These are phyloP conservation scores for Cercospora sesami DNA, from an alignment of 2,329 filamentous ascomycete species.

Conservation along the genomic window DNA sequence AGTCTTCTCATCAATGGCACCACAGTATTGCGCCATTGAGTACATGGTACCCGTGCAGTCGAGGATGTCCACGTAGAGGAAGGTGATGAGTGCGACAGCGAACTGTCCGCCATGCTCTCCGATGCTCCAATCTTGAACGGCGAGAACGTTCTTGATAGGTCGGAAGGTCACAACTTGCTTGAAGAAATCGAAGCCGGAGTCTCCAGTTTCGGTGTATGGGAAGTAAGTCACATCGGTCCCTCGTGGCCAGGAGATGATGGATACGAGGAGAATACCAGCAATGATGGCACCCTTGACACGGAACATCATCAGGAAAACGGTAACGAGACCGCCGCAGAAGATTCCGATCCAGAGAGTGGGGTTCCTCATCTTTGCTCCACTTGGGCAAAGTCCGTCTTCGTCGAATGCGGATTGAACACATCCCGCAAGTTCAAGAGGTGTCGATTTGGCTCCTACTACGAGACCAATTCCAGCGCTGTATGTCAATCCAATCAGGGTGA, in stretches of 20 bases:
- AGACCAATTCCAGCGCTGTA: slow-evolving; percentile 82
- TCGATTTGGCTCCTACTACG: slow-evolving; percentile 66
- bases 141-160: slow-evolving; percentile 67
- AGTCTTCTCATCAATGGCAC: slow-evolving; percentile 75
- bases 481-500: slow-evolving; percentile 72
- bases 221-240: slow-evolving; percentile 76
- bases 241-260: slow-evolving; percentile 85
- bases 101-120: slow-evolving; percentile 70
- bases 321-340: slow-evolving; percentile 80
- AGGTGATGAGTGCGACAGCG: slow-evolving; percentile 79
- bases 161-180: slow-evolving; percentile 84
- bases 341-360: slow-evolving; percentile 86
- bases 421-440: slow-evolving; percentile 73
- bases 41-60: slow-evolving; percentile 85
- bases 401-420: slow-evolving; percentile 58
- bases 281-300: slow-evolving; percentile 86
- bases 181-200: slow-evolving; percentile 79
- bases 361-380: slow-evolving; percentile 72
- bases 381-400: slow-evolving; percentile 60
- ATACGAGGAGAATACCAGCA: slow-evolving; percentile 77
- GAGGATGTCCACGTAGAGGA: slow-evolving; percentile 87
- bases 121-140: slow-evolving; percentile 73
- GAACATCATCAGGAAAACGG: slow-evolving; percentile 78
- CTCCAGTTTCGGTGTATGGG: slow-evolving; percentile 67
- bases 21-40: slow-evolving; percentile 82